These are phyloP conservation scores for Eucalyptus virginea DNA, from an alignment of 345 rosid species.

Conservation along the genomic window DNA sequence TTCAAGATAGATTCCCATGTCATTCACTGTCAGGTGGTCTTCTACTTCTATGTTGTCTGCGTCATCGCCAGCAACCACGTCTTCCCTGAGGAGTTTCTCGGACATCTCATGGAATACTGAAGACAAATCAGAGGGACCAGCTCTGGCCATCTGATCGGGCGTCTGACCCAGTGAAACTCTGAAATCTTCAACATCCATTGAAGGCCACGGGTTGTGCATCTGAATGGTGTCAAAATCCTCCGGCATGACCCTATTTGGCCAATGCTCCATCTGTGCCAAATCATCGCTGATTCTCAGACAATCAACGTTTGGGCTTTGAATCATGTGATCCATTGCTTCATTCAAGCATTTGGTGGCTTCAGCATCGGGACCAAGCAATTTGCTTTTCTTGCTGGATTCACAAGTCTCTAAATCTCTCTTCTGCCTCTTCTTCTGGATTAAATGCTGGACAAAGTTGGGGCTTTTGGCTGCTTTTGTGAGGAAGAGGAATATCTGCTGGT, in stretches of 20 bases:
- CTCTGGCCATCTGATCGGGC: not conserved
- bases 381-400: slow-evolving; percentile 9
- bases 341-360: not conserved
- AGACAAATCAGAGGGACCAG: not conserved
- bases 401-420: slow-evolving; percentile 5
- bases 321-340: not conserved
- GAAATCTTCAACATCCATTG: not conserved
- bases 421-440: slow-evolving; percentile 25
- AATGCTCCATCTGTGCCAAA: not conserved
- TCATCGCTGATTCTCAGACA: not conserved
- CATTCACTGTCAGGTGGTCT: not conserved
- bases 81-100: slow-evolving; percentile 3
- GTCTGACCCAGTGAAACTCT: too few species aligned
- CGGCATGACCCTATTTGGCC: not conserved
- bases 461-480: slow-evolving; percentile 17
- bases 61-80: not conserved
- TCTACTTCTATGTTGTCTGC: not conserved
- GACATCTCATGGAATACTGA: not conserved
- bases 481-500: slow-evolving; percentile 37
- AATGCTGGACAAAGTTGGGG: slow-evolving; percentile 23
- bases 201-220: not conserved
- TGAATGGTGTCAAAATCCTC: not conserved
- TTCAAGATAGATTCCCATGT: slow-evolving; percentile 14
- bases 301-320: not conserved
- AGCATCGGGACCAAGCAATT: not conserved